Base-by-base conservation (phyloP, 192 early-diverging fungal genomes). In the Irineochytrium annulatum region DNA sequence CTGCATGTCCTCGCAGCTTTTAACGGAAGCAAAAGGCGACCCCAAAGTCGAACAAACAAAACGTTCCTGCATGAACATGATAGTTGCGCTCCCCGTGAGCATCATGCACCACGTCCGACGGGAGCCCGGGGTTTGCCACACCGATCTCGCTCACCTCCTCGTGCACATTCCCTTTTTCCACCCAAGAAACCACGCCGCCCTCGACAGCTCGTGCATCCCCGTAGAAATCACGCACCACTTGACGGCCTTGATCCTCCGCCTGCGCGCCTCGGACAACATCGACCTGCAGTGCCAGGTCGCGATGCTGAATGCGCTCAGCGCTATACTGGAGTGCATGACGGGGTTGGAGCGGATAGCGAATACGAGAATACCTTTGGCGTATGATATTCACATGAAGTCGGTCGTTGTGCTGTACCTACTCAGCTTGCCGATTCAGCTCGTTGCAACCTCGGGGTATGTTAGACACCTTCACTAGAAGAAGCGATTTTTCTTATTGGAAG, bases 101-200 rank as follows among this genome's bases (percentile, higher is more conserved):
- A 82, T 84, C 39, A 97, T 94, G 77, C 88, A 93, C 61, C 86
- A 88, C 54, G 75, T 97, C 31, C 86, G 91, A 31, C 82, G 82
- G 59, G 87, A 95, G 59, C 70, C 80, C 28, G 86, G 85, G 6
- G 66, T 62, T 33, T n/a, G 44, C 13, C 80, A 91, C 53, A 72
- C 80, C 0, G 93, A 95, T 59, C 82, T 89, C 55, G 76, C 83
- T 55, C 78, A 78, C 5, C 67, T 91, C 8, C 54, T 90, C 24
- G 35, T 77, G 19, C 82, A 89, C 61, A 71, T 90, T 37, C 85
- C 85, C 17, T 80, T 81, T 41, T 87, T 75, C 68, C 3, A 48
- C 58, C 71, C 84, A 57, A 48, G 45, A 1, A 43, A 37, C 26
- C 37, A 75, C 55, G 37, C 60, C 66, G 19, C 19, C 34, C 44